Conservation (phyloP, 176 grass and related monocot species). For the Hordeum vulgare region MorexV3_pseudomolecules_assembly NC_058522.1:185886341-185886840, state of each 20-base stretch:
- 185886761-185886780: background rate
- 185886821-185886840: background rate
- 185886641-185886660: background rate
- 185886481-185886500: background rate
- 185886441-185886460: background rate
- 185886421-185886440: constrained; percentile 46
- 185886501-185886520: background rate
- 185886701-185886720: constrained; percentile 9
- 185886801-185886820: background rate
- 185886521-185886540: background rate
- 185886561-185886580: background rate
- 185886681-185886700: constrained; percentile 7
- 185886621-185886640: background rate
- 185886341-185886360: constrained; percentile 77
- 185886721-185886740: background rate
- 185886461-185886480: background rate
- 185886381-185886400: constrained; percentile 95
- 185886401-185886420: constrained; percentile 93
- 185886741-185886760: background rate
- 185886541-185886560: background rate
- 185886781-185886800: background rate
- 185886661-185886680: background rate
- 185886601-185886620: background rate
- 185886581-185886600: background rate
- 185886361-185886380: constrained; percentile 95